Evolutionary conservation across 2,329 filamentous ascomycete genomes (phyloP).

Genomic region (Monosporascus sp.): DNA sequence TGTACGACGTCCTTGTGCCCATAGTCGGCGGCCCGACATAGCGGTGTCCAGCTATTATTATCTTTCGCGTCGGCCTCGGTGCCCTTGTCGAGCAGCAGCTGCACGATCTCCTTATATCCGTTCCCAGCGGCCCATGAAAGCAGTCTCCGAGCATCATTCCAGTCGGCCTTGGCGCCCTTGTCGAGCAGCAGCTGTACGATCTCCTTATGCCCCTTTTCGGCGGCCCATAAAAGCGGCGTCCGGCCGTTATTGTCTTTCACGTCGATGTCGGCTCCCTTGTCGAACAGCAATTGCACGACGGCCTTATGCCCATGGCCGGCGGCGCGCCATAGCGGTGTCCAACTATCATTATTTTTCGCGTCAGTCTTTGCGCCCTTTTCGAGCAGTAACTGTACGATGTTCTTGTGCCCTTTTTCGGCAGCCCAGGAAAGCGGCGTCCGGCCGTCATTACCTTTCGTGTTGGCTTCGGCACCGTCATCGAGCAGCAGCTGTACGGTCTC

Average conservation of each 20-base stretch:
- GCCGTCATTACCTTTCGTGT: conserved; percentile 27
- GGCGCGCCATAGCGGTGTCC: conserved; percentile 24
- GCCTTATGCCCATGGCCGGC: neutral
- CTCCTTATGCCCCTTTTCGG: neutral
- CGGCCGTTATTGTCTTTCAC: conserved; percentile 39
- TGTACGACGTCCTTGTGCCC: too few species aligned
- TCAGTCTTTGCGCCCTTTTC: fast-evolving
- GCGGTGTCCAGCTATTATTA: too few species aligned
- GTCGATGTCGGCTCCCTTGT: too few species aligned
- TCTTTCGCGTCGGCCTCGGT: conserved; percentile 2
- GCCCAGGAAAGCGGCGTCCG: conserved; percentile 25
- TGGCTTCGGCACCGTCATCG: too few species aligned
- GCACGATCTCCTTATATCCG: too few species aligned
- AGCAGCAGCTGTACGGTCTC: too few species aligned
- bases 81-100: conserved; percentile 14
- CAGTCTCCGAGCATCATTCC: neutral
- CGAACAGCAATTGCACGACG: too few species aligned
- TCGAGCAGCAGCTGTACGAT: conserved; percentile 8
- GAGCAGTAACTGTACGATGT: too few species aligned
- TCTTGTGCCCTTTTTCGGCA: too few species aligned
- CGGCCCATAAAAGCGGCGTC: conserved; percentile 22
- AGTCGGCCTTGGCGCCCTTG: too few species aligned
- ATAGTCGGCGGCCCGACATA: too few species aligned
- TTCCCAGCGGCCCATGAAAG: conserved; percentile 10
- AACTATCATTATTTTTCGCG: conserved; percentile 41